These are phyloP conservation scores for Pleurostoma richardsiae DNA, from an alignment of 2,329 filamentous ascomycete genomes.

Conservation along the genomic window DNA sequence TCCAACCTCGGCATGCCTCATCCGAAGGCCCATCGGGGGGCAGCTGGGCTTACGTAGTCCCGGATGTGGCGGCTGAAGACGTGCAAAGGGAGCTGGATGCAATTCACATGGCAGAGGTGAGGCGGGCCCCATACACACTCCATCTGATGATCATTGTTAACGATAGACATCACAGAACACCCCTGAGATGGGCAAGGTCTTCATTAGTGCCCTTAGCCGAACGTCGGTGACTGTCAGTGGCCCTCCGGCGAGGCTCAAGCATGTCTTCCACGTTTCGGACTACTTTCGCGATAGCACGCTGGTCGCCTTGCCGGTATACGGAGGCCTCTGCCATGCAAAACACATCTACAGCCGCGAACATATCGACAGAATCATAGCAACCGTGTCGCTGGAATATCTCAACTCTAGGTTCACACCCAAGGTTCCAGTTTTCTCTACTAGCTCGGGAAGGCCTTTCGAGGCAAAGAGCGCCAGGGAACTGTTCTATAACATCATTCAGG, in stretches of 20 bases:
- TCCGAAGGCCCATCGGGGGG: slow-evolving; percentile 13
- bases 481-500: slow-evolving; percentile 17
- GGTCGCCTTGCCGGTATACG: slow-evolving; percentile 19
- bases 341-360: slow-evolving; percentile 2
- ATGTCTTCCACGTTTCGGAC: slow-evolving; percentile 18
- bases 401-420: slow-evolving; percentile 9
- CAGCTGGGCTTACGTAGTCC: slow-evolving; percentile 36
- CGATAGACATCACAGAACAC: slow-evolving; percentile 7
- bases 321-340: background rate
- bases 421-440: slow-evolving; percentile 24
- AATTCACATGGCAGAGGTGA: slow-evolving; percentile 16
- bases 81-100: slow-evolving; percentile 32
- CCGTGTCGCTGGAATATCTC: background rate
- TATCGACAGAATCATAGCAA: background rate
- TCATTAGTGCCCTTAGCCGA: slow-evolving; percentile 28
- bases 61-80: slow-evolving; percentile 19
- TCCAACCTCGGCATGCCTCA: slow-evolving; percentile 27
- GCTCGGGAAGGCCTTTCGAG: slow-evolving; percentile 18
- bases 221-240: slow-evolving; percentile 31
- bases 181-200: slow-evolving; percentile 27
- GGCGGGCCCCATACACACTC: background rate
- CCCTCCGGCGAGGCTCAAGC: slow-evolving; percentile 24
- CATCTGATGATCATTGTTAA: background rate
- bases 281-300: slow-evolving; percentile 22
- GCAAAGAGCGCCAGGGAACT: slow-evolving; percentile 16